These are phyloP conservation scores for Mycena leptocephala DNA, from an alignment of 768 basidiomycete genomes.

Conservation along the genomic window DNA sequence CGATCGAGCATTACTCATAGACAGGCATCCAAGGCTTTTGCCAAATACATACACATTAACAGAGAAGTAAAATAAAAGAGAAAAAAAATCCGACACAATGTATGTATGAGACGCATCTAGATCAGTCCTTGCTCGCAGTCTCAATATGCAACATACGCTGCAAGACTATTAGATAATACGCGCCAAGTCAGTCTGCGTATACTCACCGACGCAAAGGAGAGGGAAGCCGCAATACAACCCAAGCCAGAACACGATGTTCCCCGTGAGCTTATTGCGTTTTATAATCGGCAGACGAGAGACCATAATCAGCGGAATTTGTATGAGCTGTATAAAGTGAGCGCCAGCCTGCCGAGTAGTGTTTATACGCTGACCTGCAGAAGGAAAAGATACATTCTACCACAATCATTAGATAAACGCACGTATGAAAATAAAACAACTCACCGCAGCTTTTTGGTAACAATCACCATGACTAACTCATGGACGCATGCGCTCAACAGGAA, in stretches of 20 bases:
- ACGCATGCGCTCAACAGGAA: constrained; percentile 92
- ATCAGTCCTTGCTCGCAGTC: neutral
- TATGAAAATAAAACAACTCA: constrained; percentile 49
- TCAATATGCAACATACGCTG: constrained; percentile 70
- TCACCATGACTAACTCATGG: constrained; percentile 97
- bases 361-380: constrained; percentile 57
- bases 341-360: neutral
- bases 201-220: constrained; percentile 81
- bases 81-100: neutral
- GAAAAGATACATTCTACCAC: constrained; percentile 87
- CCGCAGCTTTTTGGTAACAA: constrained; percentile 95
- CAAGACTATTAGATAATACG: neutral
- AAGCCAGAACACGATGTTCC: constrained; percentile 94
- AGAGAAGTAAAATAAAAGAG: neutral
- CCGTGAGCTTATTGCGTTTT: constrained; percentile 86
- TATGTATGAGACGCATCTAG: constrained; percentile 3
- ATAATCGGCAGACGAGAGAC: constrained; percentile 84
- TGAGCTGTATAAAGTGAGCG: constrained; percentile 63
- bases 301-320: constrained; percentile 93
- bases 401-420: neutral
- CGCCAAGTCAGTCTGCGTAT: too few relatives aligned
- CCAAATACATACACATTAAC: constrained; percentile 22
- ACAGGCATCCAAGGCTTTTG: neutral
- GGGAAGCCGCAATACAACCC: constrained; percentile 96
- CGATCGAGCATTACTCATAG: neutral